Evolutionary conservation across 192 early-diverging fungal genomes (phyloP).

Genomic region (Gamsiella multidivaricata): DNA sequence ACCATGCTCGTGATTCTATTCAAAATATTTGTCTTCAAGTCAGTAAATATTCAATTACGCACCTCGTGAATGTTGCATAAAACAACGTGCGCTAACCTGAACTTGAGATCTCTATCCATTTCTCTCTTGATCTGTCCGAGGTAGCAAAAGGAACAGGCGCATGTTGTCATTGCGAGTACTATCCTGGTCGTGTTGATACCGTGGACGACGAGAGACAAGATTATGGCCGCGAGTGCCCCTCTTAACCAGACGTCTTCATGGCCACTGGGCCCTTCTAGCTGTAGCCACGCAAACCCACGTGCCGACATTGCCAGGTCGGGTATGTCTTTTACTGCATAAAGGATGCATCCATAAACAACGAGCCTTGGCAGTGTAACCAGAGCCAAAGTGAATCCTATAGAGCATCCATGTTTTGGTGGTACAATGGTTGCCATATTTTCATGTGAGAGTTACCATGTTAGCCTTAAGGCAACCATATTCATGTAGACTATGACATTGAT

Average conservation of each 20-base stretch:
- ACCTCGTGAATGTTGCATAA: neutral
- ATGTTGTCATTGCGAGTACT: neutral
- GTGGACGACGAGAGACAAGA: slow-evolving; percentile 2
- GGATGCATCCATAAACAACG: slow-evolving; percentile 23
- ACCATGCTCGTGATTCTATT: slow-evolving; percentile 18
- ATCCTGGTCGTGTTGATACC: slow-evolving; percentile 12
- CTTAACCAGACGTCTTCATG: neutral
- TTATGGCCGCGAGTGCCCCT: slow-evolving; percentile 6
- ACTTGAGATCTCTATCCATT: slow-evolving; percentile 29
- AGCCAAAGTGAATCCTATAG: slow-evolving; percentile 20
- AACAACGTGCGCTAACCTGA: slow-evolving; percentile 4
- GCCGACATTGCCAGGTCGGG: slow-evolving; percentile 11
- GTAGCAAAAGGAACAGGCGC: slow-evolving; percentile 18
- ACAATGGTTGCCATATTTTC: neutral
- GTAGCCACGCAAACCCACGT: slow-evolving; percentile 10
- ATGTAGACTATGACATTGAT: no score
- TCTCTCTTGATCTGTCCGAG: slow-evolving; percentile 16
- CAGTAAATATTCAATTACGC: neutral
- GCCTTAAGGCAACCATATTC: no score
- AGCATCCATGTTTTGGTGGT: neutral
- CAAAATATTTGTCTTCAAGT: no score
- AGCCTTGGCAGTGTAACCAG: slow-evolving; percentile 29
- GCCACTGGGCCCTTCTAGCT: neutral
- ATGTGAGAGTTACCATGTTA: slow-evolving; percentile 12
- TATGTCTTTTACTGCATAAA: slow-evolving; percentile 6